Evolutionary conservation across 352 stramenopile species (phyloP), one percentile per base, ranked within the genome.

Genomic region (Globisporangium alternatum): DNA sequence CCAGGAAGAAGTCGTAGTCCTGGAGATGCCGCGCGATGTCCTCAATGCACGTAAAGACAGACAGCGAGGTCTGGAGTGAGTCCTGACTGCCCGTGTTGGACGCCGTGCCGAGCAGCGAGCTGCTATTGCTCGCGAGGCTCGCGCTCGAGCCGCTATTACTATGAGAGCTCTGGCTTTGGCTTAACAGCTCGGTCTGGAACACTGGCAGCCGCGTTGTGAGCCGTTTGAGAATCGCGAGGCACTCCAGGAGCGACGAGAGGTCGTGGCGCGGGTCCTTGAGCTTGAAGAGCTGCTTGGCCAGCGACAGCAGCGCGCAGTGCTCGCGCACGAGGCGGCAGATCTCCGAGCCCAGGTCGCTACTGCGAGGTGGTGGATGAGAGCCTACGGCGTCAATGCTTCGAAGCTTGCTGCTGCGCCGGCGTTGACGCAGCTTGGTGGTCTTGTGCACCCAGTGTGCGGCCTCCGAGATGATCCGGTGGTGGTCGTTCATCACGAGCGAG

Each of bases 401-500:
- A 28, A 6, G 43, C 52, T 44, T 13, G 30, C 55, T 35, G 19
- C 30, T 52, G 22, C 28, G 44, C 6, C 63, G 41, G 21, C 52
- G 9, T 45, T 22, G 53, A 1, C 64, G 57, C 56, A 72, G 49
- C 10, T 67, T 67, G 33, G 77, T 70, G 5, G 61, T 67, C 63
- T 88, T 87, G 1, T 48, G 59, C 0, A 91, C 70, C 62, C 74
- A 83, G 33, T 75, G 73, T 35, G 80, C 69, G 0, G 75, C 73
- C 64, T 91, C 75, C 1, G 72, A 76, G 28, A 91, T 49, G n/a
- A 91, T 70, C 0, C 73, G 78, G 25, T 91, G 80, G 56, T 89
- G 78, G 30, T 91, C 82, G n/a, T 62, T 89, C 80, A 91, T 88
- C 17, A 91, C 80, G 25, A 91, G 80, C 19, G 82, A 89, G 49